Percentiles rank a stretch among this genome's conserved stretches.
These are phyloP conservation scores for Tetratostichococcus sp. DNA, from an alignment of 139 green algal genomes.

Conservation along the genomic window DNA sequence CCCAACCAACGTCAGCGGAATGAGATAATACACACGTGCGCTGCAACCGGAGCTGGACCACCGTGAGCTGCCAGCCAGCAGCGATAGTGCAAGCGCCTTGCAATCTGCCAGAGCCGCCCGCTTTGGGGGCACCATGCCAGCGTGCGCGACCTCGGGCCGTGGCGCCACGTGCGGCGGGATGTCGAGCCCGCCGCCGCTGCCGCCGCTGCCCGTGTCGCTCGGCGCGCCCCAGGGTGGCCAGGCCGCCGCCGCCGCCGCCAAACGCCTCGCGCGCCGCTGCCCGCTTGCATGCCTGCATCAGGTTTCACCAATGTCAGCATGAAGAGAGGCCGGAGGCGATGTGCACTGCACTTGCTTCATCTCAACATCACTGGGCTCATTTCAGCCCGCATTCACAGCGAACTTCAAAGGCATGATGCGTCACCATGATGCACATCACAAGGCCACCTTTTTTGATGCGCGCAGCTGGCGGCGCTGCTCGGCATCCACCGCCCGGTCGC, in stretches of 20 bases:
- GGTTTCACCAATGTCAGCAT: neutral
- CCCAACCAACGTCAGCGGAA: no score
- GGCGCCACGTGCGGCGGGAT: neutral
- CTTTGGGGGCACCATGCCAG: conserved; percentile 38
- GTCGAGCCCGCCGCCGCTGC: neutral
- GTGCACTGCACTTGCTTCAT: neutral
- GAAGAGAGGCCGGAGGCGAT: neutral
- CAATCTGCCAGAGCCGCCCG: conserved; percentile 46
- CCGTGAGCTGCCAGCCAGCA: conserved; percentile 29
- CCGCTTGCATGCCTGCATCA: neutral
- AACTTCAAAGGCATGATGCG: neutral
- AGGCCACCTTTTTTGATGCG: conserved; percentile 37
- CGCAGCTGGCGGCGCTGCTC: conserved; percentile 34
- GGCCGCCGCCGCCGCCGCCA: neutral
- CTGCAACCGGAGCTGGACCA: no score
- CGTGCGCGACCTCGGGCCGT: conserved; percentile 20
- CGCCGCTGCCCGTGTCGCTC: neutral
- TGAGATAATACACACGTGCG: no score
- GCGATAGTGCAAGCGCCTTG: conserved; percentile 55
- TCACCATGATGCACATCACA: no score
- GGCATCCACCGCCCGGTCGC: conserved; percentile 28
- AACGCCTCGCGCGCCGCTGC: neutral
- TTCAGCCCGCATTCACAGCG: neutral
- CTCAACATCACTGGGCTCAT: conserved; percentile 1
- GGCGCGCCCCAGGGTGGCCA: no score